These are phyloP conservation scores for Mortierella sp. DNA, from an alignment of 371 early-diverging fungal species.

Conservation along the genomic window DNA sequence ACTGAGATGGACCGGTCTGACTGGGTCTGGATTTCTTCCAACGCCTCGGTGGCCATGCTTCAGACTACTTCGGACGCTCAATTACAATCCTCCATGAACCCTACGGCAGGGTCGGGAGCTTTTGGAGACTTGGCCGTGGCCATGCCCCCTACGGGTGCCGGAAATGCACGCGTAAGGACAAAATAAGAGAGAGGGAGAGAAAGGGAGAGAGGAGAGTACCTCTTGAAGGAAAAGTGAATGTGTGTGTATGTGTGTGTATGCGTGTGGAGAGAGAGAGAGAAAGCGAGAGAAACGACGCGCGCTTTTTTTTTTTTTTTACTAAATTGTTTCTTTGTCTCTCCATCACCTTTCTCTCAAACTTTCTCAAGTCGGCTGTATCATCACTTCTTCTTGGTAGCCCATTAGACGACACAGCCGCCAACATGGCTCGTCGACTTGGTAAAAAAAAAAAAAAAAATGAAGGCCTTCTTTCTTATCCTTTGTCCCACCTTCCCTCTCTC, in stretches of 20 bases:
- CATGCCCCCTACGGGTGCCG: constrained; percentile 33
- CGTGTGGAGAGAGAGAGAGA: too few relatives aligned
- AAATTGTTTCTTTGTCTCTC: too few relatives aligned
- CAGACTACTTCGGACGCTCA: too few relatives aligned
- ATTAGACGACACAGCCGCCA: constrained; percentile 33
- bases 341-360: too few relatives aligned
- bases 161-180: constrained; percentile 17
- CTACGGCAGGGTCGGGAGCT: constrained; percentile 13
- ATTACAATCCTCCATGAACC: too few relatives aligned
- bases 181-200: not conserved
- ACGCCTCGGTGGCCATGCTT: too few relatives aligned
- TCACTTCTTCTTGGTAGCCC: constrained; percentile 30
- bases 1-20: constrained; percentile 23
- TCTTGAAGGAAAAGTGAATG: not conserved
- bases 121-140: constrained; percentile 48
- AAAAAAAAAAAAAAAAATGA: constrained; percentile 10
- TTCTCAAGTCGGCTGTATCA: constrained; percentile 18
- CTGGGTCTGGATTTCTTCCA: constrained; percentile 44
- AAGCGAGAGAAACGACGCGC: too few relatives aligned
- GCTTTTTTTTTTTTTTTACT: not conserved
- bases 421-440: constrained; percentile 40
- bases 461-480: not conserved
- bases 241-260: too few relatives aligned
- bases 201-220: too few relatives aligned
- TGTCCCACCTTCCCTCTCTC: not conserved